These are phyloP conservation scores for Saturnispora dispora DNA, from an alignment of 805 yeast species.

Conservation along the genomic window DNA sequence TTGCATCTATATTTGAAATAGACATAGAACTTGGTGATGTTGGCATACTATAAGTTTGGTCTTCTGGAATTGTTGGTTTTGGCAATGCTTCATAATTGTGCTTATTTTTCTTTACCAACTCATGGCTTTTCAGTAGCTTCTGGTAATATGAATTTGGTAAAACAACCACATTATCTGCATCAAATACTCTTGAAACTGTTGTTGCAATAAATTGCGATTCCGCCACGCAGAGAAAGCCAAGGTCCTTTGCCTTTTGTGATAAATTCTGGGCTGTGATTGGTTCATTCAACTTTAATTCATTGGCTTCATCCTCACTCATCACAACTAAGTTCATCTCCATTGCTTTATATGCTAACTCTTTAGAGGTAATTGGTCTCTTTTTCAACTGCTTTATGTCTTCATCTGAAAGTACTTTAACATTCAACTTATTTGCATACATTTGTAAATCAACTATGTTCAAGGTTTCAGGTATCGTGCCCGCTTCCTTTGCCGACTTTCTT, in stretches of 20 bases:
- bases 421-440: slow-evolving; percentile 22
- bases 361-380: slow-evolving; percentile 23
- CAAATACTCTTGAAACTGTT: slow-evolving; percentile 47
- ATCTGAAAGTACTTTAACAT: slow-evolving; percentile 27
- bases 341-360: slow-evolving; percentile 31
- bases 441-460: slow-evolving; percentile 12
- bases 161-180: slow-evolving; percentile 47
- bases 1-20: slow-evolving; percentile 9
- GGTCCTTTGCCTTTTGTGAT: slow-evolving; percentile 32
- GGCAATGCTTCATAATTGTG: not conserved
- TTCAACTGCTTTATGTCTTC: slow-evolving; percentile 27
- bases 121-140: slow-evolving; percentile 40
- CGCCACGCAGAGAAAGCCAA: slow-evolving; percentile 50
- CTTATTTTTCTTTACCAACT: slow-evolving; percentile 23
- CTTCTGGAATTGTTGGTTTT: slow-evolving; percentile 10
- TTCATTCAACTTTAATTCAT: slow-evolving; percentile 12
- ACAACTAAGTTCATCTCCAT: slow-evolving; percentile 33
- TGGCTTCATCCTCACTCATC: slow-evolving; percentile 21
- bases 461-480: slow-evolving; percentile 7
- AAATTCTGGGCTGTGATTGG: slow-evolving; percentile 22
- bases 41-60: slow-evolving; percentile 9
- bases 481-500: slow-evolving; percentile 4
- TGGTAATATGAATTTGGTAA: slow-evolving; percentile 58
- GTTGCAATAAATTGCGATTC: slow-evolving; percentile 53
- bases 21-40: slow-evolving; percentile 8